Base-by-base conservation (phyloP, 257 asterid genomes). In the Solanum peruvianum region DNA sequence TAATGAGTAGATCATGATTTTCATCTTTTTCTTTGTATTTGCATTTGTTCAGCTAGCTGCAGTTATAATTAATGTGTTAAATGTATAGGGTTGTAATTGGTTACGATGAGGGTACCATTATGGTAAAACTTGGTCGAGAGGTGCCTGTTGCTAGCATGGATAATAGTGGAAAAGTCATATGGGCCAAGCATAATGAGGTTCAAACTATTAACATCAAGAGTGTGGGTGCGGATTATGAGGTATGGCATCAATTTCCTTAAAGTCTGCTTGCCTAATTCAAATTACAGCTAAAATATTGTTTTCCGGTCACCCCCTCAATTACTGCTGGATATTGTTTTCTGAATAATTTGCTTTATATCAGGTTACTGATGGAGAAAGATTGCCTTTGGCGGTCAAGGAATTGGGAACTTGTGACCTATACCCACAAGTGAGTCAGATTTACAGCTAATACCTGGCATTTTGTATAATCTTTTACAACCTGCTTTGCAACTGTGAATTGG, bases 161-260 rank as follows among this genome's bases (percentile, higher is more conserved):
- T 88, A 97, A 93, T 84, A 92, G 98, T 90, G 99, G 99, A 88
- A 95, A 95, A 93, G 93, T 97, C 71, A 95, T 97, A 73, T 97
- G 99, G 99, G 95, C 99, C 25, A 97, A 95, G 92, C 99, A 97
- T 90, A 97, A 97, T 93, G 99, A 97, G 88, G 93, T 97, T 91
- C 98, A 97, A 91, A 95, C 98, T 31, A 98, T 97, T 88, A 97
- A 97, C 92, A 94, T 97, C 86, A 97, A 94, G 92, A 95, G 98
- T 56, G 94, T 97, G 37, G 99, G 98, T 86, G 95, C 95, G 20
- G 98, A 92, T 91, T 94, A 91, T 86, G 99, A 95, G 94, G 99
- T 94, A 88, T 85, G 88, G 67, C 45, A 15, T 88, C 70, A 81
- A 82, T 15, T 75, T 45, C 37, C 85, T 88, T 56, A 70, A 37